Base-by-base conservation (phyloP, 805 yeast species). In the Starmera amethionina region DNA sequence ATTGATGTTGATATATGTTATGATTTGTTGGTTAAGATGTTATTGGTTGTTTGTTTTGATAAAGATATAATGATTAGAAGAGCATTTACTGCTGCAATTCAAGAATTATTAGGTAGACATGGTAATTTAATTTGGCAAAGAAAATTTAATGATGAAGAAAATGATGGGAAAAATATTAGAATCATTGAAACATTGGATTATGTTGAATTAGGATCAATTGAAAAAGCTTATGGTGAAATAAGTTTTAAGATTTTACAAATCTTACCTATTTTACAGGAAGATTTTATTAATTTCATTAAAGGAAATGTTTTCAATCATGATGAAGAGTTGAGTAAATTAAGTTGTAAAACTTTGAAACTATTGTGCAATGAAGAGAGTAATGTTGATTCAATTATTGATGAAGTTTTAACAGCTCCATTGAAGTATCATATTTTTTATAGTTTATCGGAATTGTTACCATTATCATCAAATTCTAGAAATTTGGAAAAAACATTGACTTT, bases 71-170 rank as follows among this genome's bases (percentile, higher is more conserved):
- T 79, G 43, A 73, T 88, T 6, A 67, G 96, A 41, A 66, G 94
- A 42, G 89, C 96, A 14, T 80, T 89, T 1, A 67, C 86, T 5
- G 96, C 97, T 1, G 90, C 93, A 0, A 51, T 89, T 7, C 97
- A 89, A 54, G 97, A 89, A 51, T 67, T 82, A 13, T 55, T 86
- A 3, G 97, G 97, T 0, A 63, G 97, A 31, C 79, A 77, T 53
- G 84, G 84, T 1, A 60, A 60, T 11, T 29, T 42, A 28, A 42
- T 68, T 25, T 61, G 77, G 50, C 46, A 49, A 35, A 29, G 35
- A 12, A 7, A 54, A 43, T 43, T 46, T 41, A 41, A 54, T 15
- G 22, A 39, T 5, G 45, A 44, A 4, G 31, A 34, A 16, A 42
- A 49, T 12, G 47, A 60, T 13, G 49, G 53, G 8, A 62, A 64